Percentiles rank a stretch among this genome's conserved stretches.
Conservation (phyloP, 352 stramenopile species). For the Albugo candida region DNA sequence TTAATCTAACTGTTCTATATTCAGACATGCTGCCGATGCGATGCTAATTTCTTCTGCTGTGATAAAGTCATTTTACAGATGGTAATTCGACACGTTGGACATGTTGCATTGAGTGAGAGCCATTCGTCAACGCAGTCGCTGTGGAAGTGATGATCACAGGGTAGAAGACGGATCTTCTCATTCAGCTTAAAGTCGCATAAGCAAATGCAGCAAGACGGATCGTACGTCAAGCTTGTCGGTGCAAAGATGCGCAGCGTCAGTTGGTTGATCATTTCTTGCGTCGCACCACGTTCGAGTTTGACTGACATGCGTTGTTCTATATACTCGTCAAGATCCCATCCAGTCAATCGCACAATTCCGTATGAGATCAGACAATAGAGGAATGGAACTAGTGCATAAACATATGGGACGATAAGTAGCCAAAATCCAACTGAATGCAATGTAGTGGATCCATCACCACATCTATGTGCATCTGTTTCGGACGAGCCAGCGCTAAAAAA, state of each 20-base stretch:
- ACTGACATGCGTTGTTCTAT: too few species aligned
- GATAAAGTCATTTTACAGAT: conserved; percentile 20
- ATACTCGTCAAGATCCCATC: too few species aligned
- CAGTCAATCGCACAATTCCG: too few species aligned
- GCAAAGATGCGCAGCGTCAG: conserved; percentile 39
- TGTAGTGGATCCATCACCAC: conserved; percentile 28
- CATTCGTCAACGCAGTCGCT: conserved; percentile 80
- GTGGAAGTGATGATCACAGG: conserved; percentile 90
- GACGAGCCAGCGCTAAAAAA: conserved; percentile 10
- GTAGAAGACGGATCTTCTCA: conserved; percentile 85
- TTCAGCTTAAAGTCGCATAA: conserved; percentile 72
- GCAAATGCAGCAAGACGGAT: conserved; percentile 83
- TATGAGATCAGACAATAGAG: too few species aligned
- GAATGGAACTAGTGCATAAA: conserved; percentile 1
- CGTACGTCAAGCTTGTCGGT: conserved; percentile 28
- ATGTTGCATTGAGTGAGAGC: conserved; percentile 75
- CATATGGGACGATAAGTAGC: conserved; percentile 85
- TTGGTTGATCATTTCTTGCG: conserved; percentile 20
- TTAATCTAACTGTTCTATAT: too few species aligned
- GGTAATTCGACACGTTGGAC: conserved; percentile 67
- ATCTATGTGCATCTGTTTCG: conserved; percentile 35
- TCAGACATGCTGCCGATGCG: too few species aligned
- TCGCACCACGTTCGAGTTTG: too few species aligned
- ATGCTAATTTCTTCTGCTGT: too few species aligned
- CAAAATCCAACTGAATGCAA: conserved; percentile 67